Evolutionary conservation across 2,329 filamentous ascomycete genomes (phyloP).

Genomic region (Aschersonia sp.): DNA sequence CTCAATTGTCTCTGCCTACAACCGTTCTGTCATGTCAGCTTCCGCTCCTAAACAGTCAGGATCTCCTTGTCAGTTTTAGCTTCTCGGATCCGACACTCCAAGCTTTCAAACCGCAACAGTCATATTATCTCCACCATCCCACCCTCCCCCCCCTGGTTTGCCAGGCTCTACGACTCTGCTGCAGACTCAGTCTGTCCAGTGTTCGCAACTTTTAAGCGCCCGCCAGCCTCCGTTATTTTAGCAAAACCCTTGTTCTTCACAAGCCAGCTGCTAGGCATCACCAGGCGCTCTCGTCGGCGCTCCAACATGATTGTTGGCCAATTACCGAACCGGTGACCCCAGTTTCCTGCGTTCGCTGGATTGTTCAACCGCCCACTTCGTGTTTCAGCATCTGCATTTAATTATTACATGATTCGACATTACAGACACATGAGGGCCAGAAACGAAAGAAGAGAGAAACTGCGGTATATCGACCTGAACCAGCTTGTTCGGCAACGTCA

Average conservation of each 20-base stretch:
- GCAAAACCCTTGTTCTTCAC: neutral
- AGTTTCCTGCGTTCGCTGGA: constrained; percentile 6
- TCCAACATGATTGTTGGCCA: constrained; percentile 4
- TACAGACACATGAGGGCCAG: neutral
- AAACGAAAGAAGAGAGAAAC: neutral
- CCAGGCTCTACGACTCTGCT: too few relatives aligned
- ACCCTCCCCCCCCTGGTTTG: too few relatives aligned
- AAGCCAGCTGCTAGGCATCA: neutral
- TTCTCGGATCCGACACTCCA: neutral
- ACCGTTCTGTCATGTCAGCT: neutral
- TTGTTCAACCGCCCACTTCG: constrained; percentile 4
- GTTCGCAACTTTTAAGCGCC: neutral
- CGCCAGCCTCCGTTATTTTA: neutral
- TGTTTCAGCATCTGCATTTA: constrained; percentile 5
- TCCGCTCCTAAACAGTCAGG: neutral
- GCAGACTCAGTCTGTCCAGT: too few relatives aligned
- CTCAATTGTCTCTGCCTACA: too few relatives aligned
- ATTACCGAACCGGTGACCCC: constrained; percentile 1
- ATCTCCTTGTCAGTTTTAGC: neutral
- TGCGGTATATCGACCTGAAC: neutral
- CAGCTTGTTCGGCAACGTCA: neutral
- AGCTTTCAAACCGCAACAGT: neutral
- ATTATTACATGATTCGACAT: neutral
- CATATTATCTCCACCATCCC: constrained; percentile 1
- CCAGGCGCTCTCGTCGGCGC: constrained; percentile 5